Evolutionary conservation across 805 yeast species (phyloP).

Genomic region (Kodamaea nitidulidarum): DNA sequence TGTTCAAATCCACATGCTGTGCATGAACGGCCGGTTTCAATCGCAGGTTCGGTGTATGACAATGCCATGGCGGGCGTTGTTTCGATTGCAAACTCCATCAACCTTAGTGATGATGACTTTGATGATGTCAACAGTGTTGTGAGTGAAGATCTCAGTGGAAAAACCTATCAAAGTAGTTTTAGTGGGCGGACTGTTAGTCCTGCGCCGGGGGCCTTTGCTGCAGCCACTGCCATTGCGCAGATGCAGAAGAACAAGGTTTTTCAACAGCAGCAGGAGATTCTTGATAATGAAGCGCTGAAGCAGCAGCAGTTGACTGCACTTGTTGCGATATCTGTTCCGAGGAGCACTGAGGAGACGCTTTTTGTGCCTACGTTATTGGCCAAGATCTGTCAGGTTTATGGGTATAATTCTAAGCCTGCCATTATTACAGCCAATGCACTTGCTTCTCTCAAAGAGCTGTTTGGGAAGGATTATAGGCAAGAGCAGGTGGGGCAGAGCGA

Average conservation of each 20-base stretch:
- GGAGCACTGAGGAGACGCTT: constrained; percentile 74
- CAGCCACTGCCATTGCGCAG: constrained; percentile 58
- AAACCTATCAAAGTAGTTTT: constrained; percentile 1
- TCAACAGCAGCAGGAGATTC: constrained; percentile 18
- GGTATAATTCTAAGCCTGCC: constrained; percentile 69
- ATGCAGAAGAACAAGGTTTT: constrained; percentile 36
- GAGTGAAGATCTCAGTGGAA: constrained; percentile 20
- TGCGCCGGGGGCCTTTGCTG: constrained; percentile 71
- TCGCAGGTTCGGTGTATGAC: constrained; percentile 54
- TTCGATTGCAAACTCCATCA: constrained; percentile 21
- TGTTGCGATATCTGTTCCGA: constrained; percentile 70
- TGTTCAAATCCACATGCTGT: constrained; percentile 54
- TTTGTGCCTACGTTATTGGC: constrained; percentile 71
- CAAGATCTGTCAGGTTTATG: constrained; percentile 64
- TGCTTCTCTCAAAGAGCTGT: constrained; percentile 56
- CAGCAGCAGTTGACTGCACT: constrained; percentile 36
- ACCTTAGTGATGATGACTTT: constrained; percentile 43
- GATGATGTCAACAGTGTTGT: constrained; percentile 29
- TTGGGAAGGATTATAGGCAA: neutral
- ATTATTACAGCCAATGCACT: constrained; percentile 65
- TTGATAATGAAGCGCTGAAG: constrained; percentile 24
- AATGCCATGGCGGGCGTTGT: constrained; percentile 23
- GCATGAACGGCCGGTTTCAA: constrained; percentile 61
- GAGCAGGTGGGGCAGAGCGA: constrained; percentile 28
- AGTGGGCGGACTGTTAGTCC: constrained; percentile 39